Percentiles rank a stretch among this genome's conserved stretches.
phyloP scores from a whole-genome alignment of 352 stramenopile genomes.

The Chrysophaeum taylorii region DNA sequence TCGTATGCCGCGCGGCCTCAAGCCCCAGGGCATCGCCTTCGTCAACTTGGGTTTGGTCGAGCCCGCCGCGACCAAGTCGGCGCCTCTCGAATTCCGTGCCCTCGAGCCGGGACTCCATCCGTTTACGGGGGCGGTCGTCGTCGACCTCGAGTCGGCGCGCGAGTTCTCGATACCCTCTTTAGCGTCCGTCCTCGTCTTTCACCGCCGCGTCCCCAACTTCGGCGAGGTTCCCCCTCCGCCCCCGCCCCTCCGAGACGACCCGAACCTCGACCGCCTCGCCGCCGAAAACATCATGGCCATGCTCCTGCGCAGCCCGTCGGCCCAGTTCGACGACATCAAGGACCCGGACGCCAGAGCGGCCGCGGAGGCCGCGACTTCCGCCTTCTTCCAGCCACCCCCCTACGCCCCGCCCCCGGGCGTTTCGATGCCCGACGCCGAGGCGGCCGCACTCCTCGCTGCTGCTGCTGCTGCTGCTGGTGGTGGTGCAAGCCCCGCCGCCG shows the following conservation, averaged over 20 bases:
- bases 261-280: not conserved
- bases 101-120: slow-evolving; percentile 26
- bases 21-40: not conserved
- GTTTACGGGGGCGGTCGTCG: slow-evolving; percentile 26
- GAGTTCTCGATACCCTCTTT: slow-evolving; percentile 28
- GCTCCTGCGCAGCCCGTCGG: no score
- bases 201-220: not conserved
- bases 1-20: not conserved
- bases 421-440: no score
- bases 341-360: no score
- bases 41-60: slow-evolving; percentile 21
- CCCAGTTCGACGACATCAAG: not conserved
- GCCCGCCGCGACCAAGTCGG: slow-evolving; percentile 2
- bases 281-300: not conserved
- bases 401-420: no score
- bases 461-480: no score
- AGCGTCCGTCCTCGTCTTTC: slow-evolving; percentile 24
- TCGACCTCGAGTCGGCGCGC: slow-evolving; percentile 29
- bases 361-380: no score
- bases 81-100: slow-evolving; percentile 23
- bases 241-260: no score
- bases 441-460: no score
- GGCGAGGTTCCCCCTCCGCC: no score
- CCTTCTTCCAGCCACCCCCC: no score
- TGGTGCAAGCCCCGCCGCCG: no score